Percentiles rank a stretch among this genome's conserved stretches.
These are phyloP conservation scores for Retiboletus flavoniger DNA, from an alignment of 1,284 basidiomycete genomes.

Conservation along the genomic window DNA sequence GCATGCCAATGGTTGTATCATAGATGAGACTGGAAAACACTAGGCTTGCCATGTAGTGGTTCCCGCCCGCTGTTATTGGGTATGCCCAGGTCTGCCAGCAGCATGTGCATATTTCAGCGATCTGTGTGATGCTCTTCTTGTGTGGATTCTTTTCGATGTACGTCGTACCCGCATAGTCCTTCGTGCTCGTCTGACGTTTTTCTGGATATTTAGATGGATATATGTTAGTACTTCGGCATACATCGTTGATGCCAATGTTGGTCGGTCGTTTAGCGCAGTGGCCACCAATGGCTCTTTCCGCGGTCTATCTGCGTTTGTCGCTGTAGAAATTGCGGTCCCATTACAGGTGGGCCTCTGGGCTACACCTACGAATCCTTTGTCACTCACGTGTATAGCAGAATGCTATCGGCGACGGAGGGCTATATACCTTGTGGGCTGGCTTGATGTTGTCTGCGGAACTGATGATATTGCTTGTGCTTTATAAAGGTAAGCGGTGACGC, in stretches of 20 bases:
- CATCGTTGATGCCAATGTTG: slow-evolving; percentile 75
- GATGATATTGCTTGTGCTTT: slow-evolving; percentile 43
- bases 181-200: slow-evolving; percentile 3
- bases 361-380: neutral
- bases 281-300: slow-evolving; percentile 72
- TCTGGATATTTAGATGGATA: slow-evolving; percentile 49
- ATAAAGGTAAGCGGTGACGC: slow-evolving; percentile 42
- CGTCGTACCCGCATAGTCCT: slow-evolving; percentile 23
- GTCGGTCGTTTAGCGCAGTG: slow-evolving; percentile 69
- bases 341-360: slow-evolving; percentile 17
- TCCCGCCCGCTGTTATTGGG: slow-evolving; percentile 60
- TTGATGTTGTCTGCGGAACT: slow-evolving; percentile 44
- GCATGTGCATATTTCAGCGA: slow-evolving; percentile 61
- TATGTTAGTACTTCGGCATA: slow-evolving; percentile 74
- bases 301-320: slow-evolving; percentile 66
- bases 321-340: slow-evolving; percentile 63
- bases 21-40: slow-evolving; percentile 77
- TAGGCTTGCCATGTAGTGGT: slow-evolving; percentile 49
- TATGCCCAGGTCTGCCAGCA: slow-evolving; percentile 79
- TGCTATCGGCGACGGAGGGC: slow-evolving; percentile 60
- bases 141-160: slow-evolving; percentile 72
- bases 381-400: slow-evolving; percentile 32
- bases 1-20: neutral
- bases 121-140: slow-evolving; percentile 65
- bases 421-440: slow-evolving; percentile 62